Evolutionary conservation across 257 asterid genomes (phyloP), one percentile per base, ranked within the genome.

Genomic region (Hygrophila difformis): DNA sequence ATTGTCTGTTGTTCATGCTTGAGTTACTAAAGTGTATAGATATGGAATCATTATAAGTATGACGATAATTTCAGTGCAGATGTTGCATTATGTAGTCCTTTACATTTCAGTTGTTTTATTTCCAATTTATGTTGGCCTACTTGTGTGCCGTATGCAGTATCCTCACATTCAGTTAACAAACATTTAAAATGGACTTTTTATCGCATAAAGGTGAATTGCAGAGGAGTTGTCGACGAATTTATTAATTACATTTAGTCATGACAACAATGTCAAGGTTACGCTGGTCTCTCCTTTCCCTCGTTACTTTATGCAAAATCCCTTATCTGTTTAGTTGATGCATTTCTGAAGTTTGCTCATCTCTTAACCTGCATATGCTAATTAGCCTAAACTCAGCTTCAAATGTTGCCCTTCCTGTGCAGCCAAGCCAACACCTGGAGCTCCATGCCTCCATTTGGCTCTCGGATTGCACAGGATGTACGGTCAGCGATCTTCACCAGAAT

Each of bases 241-340:
- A 87, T 87, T 56, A 84, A 84, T 65, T 87, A 87, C 60, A 59
- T 87, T 63, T 93, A 81, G 68, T 87, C 97, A 4, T 71, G 83
- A 38, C 97, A 87, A 55, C 79, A n/a, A n/a, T n/a, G 57, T 56
- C 97, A 87, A 76, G 95, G 84, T 52, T 92, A 87, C 87, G 97
- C 80, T 55, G 41, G 18, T 17, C 12, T 37, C 18, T 49, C 33
- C 26, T 16, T 2, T 31, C 17, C 4, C 16, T 49, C n/a, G n/a
- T n/a, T n/a, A n/a, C n/a, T n/a, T n/a, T n/a, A n/a, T n/a, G n/a
- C n/a, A n/a, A n/a, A n/a, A n/a, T 41, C 18, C 36, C 50, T 8
- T 8, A 26, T 26, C 31, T 26, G 31, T 26, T 26, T 8, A n/a
- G n/a, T n/a, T n/a, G n/a, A n/a, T n/a, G n/a, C n/a, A n/a, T 26